phyloP scores from a whole-genome alignment of 305 asterid genomes.

The Ajuga reptans region DNA sequence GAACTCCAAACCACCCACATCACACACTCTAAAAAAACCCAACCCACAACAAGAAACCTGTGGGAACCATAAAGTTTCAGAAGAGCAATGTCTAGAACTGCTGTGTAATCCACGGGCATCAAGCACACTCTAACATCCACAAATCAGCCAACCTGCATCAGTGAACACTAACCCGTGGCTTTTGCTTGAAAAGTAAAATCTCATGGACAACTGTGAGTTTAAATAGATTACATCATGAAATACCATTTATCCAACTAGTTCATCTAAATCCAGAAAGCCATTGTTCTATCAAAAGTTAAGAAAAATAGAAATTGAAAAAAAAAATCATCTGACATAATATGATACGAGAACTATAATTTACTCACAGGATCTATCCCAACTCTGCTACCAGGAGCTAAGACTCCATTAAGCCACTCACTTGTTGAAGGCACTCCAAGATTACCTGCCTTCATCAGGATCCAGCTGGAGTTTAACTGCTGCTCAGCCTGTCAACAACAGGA shows the following conservation, averaged over 20 bases:
- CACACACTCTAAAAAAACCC: no score
- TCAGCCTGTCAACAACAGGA: conserved; percentile 59
- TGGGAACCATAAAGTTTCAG: no score
- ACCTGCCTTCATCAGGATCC: conserved; percentile 95
- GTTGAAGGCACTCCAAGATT: conserved; percentile 76
- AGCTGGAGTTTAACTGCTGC: conserved; percentile 67
- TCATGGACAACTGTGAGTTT: not conserved
- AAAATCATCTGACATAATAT: conserved; percentile 2
- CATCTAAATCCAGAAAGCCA: conserved; percentile 11
- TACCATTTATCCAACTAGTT: not conserved
- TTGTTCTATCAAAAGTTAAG: not conserved
- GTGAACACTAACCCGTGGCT: not conserved
- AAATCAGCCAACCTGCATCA: no score
- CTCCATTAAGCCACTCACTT: conserved; percentile 82
- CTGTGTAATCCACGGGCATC: not conserved
- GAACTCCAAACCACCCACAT: no score
- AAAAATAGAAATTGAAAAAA: not conserved
- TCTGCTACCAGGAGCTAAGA: conserved; percentile 77
- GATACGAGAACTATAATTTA: conserved; percentile 27
- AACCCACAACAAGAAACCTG: no score
- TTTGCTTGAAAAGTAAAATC: not conserved
- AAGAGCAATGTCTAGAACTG: no score
- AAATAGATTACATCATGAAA: not conserved
- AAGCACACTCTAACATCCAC: no score
- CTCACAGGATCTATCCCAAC: conserved; percentile 97